Evolutionary conservation across 108 stramenopile species (phyloP).

Genomic region (Cyclostephanos invisitatus): DNA sequence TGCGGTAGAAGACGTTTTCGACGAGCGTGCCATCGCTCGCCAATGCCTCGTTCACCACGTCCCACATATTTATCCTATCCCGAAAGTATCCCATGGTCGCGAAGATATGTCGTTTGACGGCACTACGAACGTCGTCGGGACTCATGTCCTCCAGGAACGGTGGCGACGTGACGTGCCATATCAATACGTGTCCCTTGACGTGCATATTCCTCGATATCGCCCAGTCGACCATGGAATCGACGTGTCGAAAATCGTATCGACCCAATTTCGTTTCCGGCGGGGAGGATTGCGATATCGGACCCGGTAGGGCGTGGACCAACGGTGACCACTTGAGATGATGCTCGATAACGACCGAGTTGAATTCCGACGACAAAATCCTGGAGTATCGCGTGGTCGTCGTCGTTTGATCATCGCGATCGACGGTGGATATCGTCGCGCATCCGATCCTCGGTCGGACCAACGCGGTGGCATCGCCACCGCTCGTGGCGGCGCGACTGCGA

Average conservation of each 20-base stretch:
- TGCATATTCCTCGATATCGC: constrained; percentile 69
- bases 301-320: constrained; percentile 63
- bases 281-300: constrained; percentile 56
- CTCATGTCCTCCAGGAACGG: constrained; percentile 61
- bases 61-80: constrained; percentile 83
- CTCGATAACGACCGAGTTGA: constrained; percentile 90
- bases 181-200: constrained; percentile 88
- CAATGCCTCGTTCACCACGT: constrained; percentile 92
- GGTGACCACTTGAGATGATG: constrained; percentile 92
- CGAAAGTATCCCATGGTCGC: constrained; percentile 88
- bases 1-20: constrained; percentile 86
- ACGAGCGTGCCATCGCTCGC: constrained; percentile 85
- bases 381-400: constrained; percentile 55
- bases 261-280: constrained; percentile 62
- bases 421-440: constrained; percentile 11
- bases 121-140: constrained; percentile 62
- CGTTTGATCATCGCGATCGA: background rate
- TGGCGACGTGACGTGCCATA: constrained; percentile 89
- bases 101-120: constrained; percentile 76
- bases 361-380: constrained; percentile 65
- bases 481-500: constrained; percentile 11
- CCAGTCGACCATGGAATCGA: constrained; percentile 88
- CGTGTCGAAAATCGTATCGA: constrained; percentile 84
- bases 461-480: too few species aligned
- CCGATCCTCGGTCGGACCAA: constrained; percentile 25